phyloP scores from a whole-genome alignment of 768 basidiomycete genomes.

The Russula vinacea region DNA sequence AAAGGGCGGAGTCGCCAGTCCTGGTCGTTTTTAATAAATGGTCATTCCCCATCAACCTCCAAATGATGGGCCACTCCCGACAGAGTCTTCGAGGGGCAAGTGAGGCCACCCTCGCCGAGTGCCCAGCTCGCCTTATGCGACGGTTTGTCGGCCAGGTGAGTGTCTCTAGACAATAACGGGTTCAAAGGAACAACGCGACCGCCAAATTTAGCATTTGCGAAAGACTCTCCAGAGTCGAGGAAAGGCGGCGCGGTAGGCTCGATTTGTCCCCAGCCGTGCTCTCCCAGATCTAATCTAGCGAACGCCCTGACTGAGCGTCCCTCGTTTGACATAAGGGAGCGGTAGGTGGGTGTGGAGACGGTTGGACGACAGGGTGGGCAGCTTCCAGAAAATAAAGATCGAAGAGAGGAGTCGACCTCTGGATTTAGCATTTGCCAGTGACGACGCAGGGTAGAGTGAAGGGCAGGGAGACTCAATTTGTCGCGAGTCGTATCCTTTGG shows the following conservation, averaged over 20 bases:
- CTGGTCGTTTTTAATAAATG: too few relatives aligned
- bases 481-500: slow-evolving; percentile 35
- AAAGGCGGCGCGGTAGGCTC: not conserved
- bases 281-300: not conserved
- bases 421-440: slow-evolving; percentile 90
- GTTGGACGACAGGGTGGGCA: slow-evolving; percentile 67
- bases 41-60: too few relatives aligned
- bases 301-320: slow-evolving; percentile 47
- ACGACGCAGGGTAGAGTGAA: slow-evolving; percentile 75
- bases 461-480: slow-evolving; percentile 41
- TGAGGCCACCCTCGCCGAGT: too few relatives aligned
- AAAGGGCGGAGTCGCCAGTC: too few relatives aligned
- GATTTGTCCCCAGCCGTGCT: not conserved
- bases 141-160: not conserved
- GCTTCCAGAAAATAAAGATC: slow-evolving; percentile 42
- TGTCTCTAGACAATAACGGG: not conserved
- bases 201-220: too few relatives aligned
- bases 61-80: too few relatives aligned
- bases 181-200: too few relatives aligned
- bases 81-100: too few relatives aligned
- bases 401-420: slow-evolving; percentile 74
- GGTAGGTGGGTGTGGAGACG: slow-evolving; percentile 44
- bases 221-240: not conserved
- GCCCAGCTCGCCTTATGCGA: not conserved
- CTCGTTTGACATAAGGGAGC: slow-evolving; percentile 54